These are phyloP conservation scores for Leucosporidium creatinivorum DNA, from an alignment of 768 basidiomycete genomes.

Conservation along the genomic window DNA sequence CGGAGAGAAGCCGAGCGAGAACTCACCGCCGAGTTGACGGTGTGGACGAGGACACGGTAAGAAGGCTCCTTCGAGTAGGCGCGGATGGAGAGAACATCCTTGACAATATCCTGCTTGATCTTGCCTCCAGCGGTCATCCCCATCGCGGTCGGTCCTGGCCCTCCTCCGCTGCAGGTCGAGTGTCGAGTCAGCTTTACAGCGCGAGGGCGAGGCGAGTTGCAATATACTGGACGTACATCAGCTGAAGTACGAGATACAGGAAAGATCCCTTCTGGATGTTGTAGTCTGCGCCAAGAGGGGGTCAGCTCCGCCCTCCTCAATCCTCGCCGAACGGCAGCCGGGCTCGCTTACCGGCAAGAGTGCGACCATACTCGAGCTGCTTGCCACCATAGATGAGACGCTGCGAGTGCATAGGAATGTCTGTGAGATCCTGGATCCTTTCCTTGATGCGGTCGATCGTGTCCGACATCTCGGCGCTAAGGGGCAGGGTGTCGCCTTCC, in stretches of 20 bases:
- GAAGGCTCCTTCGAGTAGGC: neutral
- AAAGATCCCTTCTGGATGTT: conserved; percentile 40
- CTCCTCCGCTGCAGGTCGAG: neutral
- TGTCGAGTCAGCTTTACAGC: neutral
- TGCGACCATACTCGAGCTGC: conserved; percentile 82
- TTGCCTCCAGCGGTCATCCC: neutral
- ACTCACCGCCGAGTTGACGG: neutral
- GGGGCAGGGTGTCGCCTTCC: no score
- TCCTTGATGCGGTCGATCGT: conserved; percentile 49
- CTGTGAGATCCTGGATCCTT: conserved; percentile 89
- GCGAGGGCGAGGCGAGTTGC: neutral
- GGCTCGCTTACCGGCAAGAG: conserved; percentile 65
- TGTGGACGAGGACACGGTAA: conserved; percentile 1
- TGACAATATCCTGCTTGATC: neutral
- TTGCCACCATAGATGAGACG: conserved; percentile 85
- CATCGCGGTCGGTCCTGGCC: neutral
- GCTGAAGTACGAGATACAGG: conserved; percentile 37
- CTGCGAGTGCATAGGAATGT: conserved; percentile 84
- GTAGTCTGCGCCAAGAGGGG: conserved; percentile 23
- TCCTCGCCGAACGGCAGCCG: no score
- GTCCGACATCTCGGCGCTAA: conserved; percentile 44
- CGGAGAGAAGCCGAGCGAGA: neutral
- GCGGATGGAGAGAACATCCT: neutral
- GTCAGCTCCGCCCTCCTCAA: no score
- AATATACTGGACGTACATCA: neutral